Evolutionary conservation across 1,284 basidiomycete genomes (phyloP).

Genomic region (Boletellus dicymbophilus): DNA sequence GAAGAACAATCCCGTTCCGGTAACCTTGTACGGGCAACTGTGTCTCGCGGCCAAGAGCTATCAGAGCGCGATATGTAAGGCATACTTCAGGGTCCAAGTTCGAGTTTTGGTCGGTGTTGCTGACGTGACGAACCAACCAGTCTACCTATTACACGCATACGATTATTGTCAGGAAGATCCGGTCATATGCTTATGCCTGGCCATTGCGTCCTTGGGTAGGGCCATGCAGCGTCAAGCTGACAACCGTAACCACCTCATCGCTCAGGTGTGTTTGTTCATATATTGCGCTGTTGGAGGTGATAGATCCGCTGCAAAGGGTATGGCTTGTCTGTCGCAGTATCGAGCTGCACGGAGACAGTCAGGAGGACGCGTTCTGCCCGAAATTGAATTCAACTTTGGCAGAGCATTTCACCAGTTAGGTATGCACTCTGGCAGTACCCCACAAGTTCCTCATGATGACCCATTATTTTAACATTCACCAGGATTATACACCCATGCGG

Average conservation of each 20-base stretch:
- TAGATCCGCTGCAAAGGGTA: too few species aligned
- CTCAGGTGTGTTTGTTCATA: too few species aligned
- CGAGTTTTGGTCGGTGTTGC: neutral
- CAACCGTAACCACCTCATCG: slow-evolving; percentile 87
- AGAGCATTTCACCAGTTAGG: slow-evolving; percentile 91
- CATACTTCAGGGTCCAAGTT: too few species aligned
- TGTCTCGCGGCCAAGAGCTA: slow-evolving; percentile 86
- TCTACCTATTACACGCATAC: slow-evolving; percentile 88
- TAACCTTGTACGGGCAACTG: slow-evolving; percentile 87
- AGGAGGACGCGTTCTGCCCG: slow-evolving; percentile 44
- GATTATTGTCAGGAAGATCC: slow-evolving; percentile 86
- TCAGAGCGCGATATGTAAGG: slow-evolving; percentile 88
- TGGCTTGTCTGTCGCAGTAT: slow-evolving; percentile 83
- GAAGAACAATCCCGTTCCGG: slow-evolving; percentile 72
- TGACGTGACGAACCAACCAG: slow-evolving; percentile 43
- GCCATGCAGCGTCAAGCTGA: slow-evolving; percentile 94
- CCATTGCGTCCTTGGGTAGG: slow-evolving; percentile 84
- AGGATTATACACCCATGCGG: slow-evolving; percentile 83
- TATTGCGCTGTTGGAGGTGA: too few species aligned
- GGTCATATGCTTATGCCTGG: slow-evolving; percentile 80
- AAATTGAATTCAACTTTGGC: slow-evolving; percentile 93
- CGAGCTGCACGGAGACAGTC: slow-evolving; percentile 52
- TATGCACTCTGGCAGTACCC: slow-evolving; percentile 36
- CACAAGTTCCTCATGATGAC: neutral
- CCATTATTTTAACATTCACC: neutral